Base-by-base conservation (phyloP, 2,329 filamentous ascomycete species). In the Fusarium equiseti region DNA sequence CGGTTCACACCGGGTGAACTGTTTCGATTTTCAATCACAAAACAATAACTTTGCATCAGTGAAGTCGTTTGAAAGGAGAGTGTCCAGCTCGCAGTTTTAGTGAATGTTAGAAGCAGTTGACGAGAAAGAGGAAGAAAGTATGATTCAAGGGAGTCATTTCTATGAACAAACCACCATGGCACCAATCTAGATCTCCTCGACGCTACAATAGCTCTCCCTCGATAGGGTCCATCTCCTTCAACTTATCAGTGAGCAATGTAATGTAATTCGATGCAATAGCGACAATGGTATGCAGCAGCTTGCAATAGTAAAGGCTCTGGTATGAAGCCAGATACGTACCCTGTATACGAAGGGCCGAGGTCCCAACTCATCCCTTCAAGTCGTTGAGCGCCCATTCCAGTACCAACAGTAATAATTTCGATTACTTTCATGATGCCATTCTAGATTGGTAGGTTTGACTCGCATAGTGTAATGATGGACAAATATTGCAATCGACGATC, bases 381-480 rank as follows among this genome's bases (percentile, higher is more conserved):
- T 52, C 54, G 40, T 59, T n/a, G 43, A 43, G 32, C 16, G 55
- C 44, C 22, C 71, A 73, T 73, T 73, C 71, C 71, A 72, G 53
- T 31, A 20, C 38, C 8, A 50, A 48, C 9, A 9, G 18, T 18
- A 31, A 22, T 15, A 11, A 48, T 27, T 29, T n/a, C 11, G 26
- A 48, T 20, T 15, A 9, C 26, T 48, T 29, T 18, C 35, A 38
- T 38, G 18, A 52, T 52, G 32, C 50, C 6, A 27, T 42, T 52
- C 50, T 20, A 9, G 22, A 42, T 16, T 27, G 16, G 12, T 2
- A 24, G 16, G 12, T 20, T 27, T 22, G 20, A 20, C 24, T 27
- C 26, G 31, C 24, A 40, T 26, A 12, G 13, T 20, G 16, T n/a
- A 20, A 27, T 27, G 12, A 38, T 49, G 10, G 18, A 26, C 26